phyloP scores from a whole-genome alignment of 116 monocot genomes.

The Papilionanthe hybrid region DNA sequence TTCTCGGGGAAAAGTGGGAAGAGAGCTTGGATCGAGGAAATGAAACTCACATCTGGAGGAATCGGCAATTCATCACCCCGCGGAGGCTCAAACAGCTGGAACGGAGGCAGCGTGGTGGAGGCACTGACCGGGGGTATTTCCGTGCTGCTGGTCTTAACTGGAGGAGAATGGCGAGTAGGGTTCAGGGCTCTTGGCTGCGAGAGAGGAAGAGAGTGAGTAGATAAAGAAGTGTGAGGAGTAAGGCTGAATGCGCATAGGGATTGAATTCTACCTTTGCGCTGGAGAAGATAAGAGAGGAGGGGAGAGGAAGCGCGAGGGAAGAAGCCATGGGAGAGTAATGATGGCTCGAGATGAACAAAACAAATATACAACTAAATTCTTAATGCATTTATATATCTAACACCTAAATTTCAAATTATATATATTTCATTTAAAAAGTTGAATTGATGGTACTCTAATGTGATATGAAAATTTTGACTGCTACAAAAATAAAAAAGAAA shows the following conservation, averaged over 20 bases:
- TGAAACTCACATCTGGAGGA: background rate
- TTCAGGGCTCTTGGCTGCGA: slow-evolving; percentile 18
- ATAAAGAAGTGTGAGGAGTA: slow-evolving; percentile 9
- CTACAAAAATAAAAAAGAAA: too few species aligned
- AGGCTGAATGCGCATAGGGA: background rate
- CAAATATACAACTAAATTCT: too few species aligned
- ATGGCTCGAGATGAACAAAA: background rate
- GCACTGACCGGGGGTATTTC: slow-evolving; percentile 16
- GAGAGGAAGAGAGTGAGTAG: background rate
- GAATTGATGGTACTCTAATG: too few species aligned
- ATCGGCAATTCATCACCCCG: slow-evolving; percentile 18
- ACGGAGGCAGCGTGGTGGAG: slow-evolving; percentile 29
- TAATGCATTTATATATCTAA: too few species aligned
- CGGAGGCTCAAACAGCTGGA: slow-evolving; percentile 51
- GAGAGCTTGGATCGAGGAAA: background rate
- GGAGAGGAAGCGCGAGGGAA: slow-evolving; percentile 3
- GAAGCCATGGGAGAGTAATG: background rate
- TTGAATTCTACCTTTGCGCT: background rate
- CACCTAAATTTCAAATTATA: too few species aligned
- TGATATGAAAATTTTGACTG: too few species aligned
- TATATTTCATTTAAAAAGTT: too few species aligned
- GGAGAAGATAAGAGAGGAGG: slow-evolving; percentile 4
- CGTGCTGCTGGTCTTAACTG: slow-evolving; percentile 3
- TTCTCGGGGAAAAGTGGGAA: background rate
- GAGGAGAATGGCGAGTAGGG: background rate